phyloP scores from a whole-genome alignment of 2,329 filamentous ascomycete genomes.

The Pyricularia sp. region DNA sequence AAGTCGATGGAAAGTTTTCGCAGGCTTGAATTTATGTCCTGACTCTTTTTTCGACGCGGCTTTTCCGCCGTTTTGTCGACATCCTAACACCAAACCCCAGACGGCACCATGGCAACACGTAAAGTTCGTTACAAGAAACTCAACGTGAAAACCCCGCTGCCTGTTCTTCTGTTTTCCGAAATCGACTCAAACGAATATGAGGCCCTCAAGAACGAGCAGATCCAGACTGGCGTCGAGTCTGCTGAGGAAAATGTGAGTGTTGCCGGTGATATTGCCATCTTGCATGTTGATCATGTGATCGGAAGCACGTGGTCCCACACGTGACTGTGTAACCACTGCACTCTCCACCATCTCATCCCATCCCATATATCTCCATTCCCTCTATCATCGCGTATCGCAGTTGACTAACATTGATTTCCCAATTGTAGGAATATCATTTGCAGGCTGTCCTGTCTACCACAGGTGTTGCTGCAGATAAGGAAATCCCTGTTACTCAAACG shows the following conservation, averaged over 20 bases:
- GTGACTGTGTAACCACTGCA: conserved; percentile 23
- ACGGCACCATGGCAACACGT: conserved; percentile 49
- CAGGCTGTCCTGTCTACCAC: conserved; percentile 64
- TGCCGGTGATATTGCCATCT: conserved; percentile 11
- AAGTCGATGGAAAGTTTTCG: conserved; percentile 39
- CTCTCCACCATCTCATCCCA: conserved; percentile 7
- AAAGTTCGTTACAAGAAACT: conserved; percentile 84
- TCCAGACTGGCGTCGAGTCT: conserved; percentile 95
- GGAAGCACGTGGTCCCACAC: conserved; percentile 39
- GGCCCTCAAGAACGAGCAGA: conserved; percentile 73
- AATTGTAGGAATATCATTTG: conserved; percentile 79
- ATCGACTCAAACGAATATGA: conserved; percentile 83
- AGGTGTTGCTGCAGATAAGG: conserved; percentile 46
- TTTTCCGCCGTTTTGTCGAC: conserved; percentile 41
- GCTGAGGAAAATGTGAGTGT: conserved; percentile 90
- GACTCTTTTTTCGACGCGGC: conserved; percentile 53
- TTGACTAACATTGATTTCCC: conserved; percentile 19
- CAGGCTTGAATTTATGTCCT: conserved; percentile 51
- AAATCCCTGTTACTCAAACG: conserved; percentile 57
- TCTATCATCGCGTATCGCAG: not conserved
- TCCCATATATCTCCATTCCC: not conserved
- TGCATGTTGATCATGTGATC: conserved; percentile 13
- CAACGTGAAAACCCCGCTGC: conserved; percentile 79
- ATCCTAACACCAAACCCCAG: conserved; percentile 22
- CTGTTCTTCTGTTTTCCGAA: conserved; percentile 81